A percentile compares a stretch with the other conserved stretches of the same genome.
Evolutionary conservation across 176 grass and related monocot genomes (phyloP).

Genomic region (Oryza meyeriana): DNA sequence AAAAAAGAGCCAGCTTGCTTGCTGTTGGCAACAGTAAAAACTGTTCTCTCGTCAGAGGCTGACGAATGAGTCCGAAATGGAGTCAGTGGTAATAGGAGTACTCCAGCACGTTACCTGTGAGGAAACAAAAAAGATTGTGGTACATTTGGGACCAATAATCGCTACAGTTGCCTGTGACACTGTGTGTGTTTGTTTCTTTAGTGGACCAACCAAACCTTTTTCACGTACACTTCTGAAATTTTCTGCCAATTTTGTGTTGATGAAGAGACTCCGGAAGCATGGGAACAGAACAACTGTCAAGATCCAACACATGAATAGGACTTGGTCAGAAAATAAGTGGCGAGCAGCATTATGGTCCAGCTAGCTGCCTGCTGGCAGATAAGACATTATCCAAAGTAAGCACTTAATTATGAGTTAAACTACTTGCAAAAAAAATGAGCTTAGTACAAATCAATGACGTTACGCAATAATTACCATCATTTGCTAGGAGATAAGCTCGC

Average conservation of each 20-base stretch:
- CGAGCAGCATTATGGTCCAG: too few species aligned
- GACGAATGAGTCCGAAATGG: background rate
- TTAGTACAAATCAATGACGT: background rate
- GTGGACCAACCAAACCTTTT: background rate
- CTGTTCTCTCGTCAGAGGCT: background rate
- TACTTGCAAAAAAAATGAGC: background rate
- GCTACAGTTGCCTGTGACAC: too few species aligned
- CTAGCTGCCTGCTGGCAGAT: too few species aligned
- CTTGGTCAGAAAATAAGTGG: background rate
- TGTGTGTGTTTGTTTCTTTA: background rate
- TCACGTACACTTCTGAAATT: background rate
- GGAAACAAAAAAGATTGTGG: background rate
- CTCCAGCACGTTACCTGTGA: background rate
- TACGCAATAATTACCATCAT: conserved; percentile 36
- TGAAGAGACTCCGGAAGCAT: background rate
- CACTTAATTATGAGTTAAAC: too few species aligned
- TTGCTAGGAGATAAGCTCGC: conserved; percentile 27
- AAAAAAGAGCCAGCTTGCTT: background rate
- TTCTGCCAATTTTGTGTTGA: background rate
- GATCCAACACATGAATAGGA: background rate
- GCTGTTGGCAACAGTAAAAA: background rate
- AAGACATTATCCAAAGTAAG: too few species aligned
- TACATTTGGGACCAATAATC: conserved; percentile 26
- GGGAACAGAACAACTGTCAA: background rate
- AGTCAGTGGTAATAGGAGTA: conserved; percentile 10